Evolutionary conservation across 805 yeast genomes (phyloP).

Genomic region (Saccharomyces cerevisiae): DNA sequence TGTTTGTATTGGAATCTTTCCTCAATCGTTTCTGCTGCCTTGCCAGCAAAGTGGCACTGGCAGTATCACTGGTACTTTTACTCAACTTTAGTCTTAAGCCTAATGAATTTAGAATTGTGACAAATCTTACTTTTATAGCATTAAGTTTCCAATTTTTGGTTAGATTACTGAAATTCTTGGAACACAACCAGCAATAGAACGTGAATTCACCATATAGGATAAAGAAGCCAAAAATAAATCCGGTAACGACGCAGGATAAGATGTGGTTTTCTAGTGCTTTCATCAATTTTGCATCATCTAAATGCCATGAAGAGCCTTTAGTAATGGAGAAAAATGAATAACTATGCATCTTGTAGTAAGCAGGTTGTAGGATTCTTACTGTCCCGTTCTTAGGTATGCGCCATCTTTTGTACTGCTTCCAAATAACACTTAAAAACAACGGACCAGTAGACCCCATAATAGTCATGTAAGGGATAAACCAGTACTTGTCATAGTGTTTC

Average conservation of each 20-base stretch:
- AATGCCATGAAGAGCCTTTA: conserved; percentile 87
- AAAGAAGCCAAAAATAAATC: conserved; percentile 47
- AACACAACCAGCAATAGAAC: conserved; percentile 31
- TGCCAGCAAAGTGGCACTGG: not conserved
- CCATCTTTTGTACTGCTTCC: conserved; percentile 81
- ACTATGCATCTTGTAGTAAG: conserved; percentile 53
- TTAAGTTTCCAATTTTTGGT: not conserved
- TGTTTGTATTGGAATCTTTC: conserved; percentile 5
- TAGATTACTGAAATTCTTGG: not conserved
- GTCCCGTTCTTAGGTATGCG: conserved; percentile 54
- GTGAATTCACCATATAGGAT: conserved; percentile 39
- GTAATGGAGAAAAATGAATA: conserved; percentile 62
- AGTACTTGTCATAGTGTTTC: conserved; percentile 55
- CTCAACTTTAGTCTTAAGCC: not conserved
- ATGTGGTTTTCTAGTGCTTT: conserved; percentile 66
- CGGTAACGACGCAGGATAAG: conserved; percentile 58
- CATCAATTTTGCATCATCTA: conserved; percentile 74
- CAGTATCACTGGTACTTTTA: not conserved
- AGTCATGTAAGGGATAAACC: conserved; percentile 80
- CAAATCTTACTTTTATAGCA: not conserved
- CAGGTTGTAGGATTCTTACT: conserved; percentile 61
- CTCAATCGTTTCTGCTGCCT: conserved; percentile 3
- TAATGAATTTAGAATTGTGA: not conserved
- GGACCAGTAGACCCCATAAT: conserved; percentile 95
- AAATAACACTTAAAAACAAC: conserved; percentile 68